Evolutionary conservation across 2,329 filamentous ascomycete genomes (phyloP), one percentile per base, ranked within the genome.

Genomic region (Emericellopsis atlantica): DNA sequence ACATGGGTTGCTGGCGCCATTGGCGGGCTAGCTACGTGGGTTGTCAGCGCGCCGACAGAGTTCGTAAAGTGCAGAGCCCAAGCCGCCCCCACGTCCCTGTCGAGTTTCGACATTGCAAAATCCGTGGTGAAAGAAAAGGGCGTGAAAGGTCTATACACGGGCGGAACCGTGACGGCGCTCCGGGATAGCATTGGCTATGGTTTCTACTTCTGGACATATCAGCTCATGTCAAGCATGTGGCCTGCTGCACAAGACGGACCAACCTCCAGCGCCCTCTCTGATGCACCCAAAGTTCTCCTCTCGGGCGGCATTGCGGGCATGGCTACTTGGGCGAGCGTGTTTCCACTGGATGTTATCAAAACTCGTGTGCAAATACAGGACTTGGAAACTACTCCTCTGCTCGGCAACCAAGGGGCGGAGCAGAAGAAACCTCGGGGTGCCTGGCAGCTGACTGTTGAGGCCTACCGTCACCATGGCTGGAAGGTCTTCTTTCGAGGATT

Each of bases 191-290:
- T 95, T 42, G 90, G 90, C n/a, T 96, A 95, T 61, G 90, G 89
- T 0, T 95, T 95, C 59, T 96, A 95, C 56, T 96, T 96, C 59
- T 94, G 84, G 84, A 82, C 83, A 1, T 96, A 95, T 54, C 84
- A 93, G 59, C 65, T 89, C 44, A 76, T 71, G 47, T 86, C 81
- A 46, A 70, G 75, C 31, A 64, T 67, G 41, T 67, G 79, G 58
- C 64, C 65, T 15, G 62, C 61, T 4, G 40, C 48, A 6, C 44
- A 44, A 8, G 33, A 43, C 14, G 44, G 44, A 10, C 41, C 49
- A 12, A 48, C 49, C 18, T 44, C 49, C 2, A 53, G 53, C 0
- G 43, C 56, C 36, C 50, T 60, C 11, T 59, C 71, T 16, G 70
- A 61, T 40, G 73, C 79, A 2, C 61, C 74, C 31, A 82, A 79